Evolutionary conservation across 2,329 filamentous ascomycete species (phyloP), one percentile per base, ranked within the genome.

Genomic region (Rhexocercosporidium sp.): DNA sequence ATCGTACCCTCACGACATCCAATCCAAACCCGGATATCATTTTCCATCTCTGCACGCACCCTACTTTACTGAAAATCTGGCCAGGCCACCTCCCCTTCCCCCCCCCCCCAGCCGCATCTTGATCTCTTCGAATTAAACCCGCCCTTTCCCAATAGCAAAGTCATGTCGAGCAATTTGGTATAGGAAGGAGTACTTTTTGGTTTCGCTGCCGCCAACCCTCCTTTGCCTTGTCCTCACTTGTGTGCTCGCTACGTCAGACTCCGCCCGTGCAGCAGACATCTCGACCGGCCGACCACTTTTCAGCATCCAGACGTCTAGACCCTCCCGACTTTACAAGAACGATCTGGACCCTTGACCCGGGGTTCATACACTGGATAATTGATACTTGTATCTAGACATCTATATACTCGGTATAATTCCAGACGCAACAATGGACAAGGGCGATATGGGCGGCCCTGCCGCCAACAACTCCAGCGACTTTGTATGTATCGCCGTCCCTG

Each of bases 401-500:
- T 11, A 3, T 37, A 7, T 11, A 37, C 34, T 37, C 34, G 34
- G 8, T 2, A 37, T 2, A 37, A 7, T 41, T 41, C 12, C n/a
- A 44, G 59, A n/a, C 47, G n/a, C 27, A 27, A 70, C 41, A 16
- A 78, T 78, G 77, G 76, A 78, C 22, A 78, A 78, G 68, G 69
- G 70, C 62, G 75, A 77, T 65, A 72, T 73, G 71, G 72, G 69
- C 20, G 74, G 71, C 53, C 68, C 73, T 53, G 72, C 77, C 59
- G 84, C 88, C 77, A 96, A 92, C 81, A 97, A 93, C 83, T 96
- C 94, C 70, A 97, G 94, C 85, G 94, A 97, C 83, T 97, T 97
- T 86, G 94, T 97, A 84, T 85, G 92, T 91, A 62, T 27, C 14
- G 20, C 66, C 69, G 39, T 51, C 49, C 25, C 31, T 12, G 61